Conservation (phyloP, 352 stramenopile species). For the Phytopythium mirpurense region DNA sequence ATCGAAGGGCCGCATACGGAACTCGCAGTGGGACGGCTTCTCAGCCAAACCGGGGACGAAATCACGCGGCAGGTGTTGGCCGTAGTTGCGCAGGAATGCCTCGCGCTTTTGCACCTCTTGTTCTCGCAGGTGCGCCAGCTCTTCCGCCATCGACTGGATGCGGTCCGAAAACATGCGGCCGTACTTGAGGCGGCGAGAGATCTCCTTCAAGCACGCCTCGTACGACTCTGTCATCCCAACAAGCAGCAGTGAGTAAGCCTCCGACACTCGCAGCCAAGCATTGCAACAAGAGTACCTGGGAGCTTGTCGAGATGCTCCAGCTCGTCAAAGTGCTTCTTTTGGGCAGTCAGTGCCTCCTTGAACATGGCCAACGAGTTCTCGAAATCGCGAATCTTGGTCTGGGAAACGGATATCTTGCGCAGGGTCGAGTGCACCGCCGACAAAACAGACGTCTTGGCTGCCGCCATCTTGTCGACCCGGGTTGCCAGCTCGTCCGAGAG, state of each 20-base stretch:
- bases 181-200: conserved; percentile 66
- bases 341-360: conserved; percentile 57
- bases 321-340: conserved; percentile 86
- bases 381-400: conserved; percentile 88
- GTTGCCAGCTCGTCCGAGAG: conserved; percentile 51
- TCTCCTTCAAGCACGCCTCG: conserved; percentile 69
- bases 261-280: background rate
- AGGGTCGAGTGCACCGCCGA: conserved; percentile 51
- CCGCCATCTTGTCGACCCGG: conserved; percentile 49
- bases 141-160: conserved; percentile 84
- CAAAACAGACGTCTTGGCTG: conserved; percentile 49
- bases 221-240: conserved; percentile 52
- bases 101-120: conserved; percentile 78
- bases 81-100: conserved; percentile 66
- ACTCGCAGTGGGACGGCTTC: conserved; percentile 86
- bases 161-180: conserved; percentile 67
- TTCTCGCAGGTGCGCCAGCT: conserved; percentile 75
- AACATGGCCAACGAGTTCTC: conserved; percentile 82
- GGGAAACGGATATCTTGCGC: conserved; percentile 66
- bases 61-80: conserved; percentile 77
- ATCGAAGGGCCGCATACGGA: conserved; percentile 84
- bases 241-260: background rate
- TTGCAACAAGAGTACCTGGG: conserved; percentile 29
- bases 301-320: conserved; percentile 81
- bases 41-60: conserved; percentile 78